These are phyloP conservation scores for Xylaria digitata DNA, from an alignment of 2,329 filamentous ascomycete species.

Conservation along the genomic window DNA sequence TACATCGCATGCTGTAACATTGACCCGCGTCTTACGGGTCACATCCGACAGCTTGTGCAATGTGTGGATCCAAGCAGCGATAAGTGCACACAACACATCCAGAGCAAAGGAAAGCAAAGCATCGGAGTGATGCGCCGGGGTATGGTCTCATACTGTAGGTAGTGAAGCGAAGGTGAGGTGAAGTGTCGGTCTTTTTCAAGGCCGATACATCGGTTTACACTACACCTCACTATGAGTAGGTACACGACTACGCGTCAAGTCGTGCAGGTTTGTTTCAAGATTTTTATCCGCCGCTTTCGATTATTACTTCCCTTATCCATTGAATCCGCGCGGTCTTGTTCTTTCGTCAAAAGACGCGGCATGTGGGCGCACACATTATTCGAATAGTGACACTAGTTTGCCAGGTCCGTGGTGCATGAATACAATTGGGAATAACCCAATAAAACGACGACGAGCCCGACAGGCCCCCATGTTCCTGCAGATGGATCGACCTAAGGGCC, in stretches of 20 bases:
- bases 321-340: conserved; percentile 4
- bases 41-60: conserved; percentile 20
- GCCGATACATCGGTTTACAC: neutral
- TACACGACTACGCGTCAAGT: conserved; percentile 1
- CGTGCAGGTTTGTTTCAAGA: conserved; percentile 10
- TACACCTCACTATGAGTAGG: too few species aligned
- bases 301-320: conserved; percentile 16
- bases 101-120: neutral
- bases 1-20: conserved; percentile 22
- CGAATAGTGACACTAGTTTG: neutral
- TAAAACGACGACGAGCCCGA: conserved; percentile 13
- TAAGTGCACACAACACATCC: neutral
- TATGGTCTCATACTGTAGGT: conserved; percentile 3
- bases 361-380: conserved; percentile 1
- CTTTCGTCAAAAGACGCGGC: conserved; percentile 15
- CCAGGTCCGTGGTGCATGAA: conserved; percentile 27
- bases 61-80: conserved; percentile 20
- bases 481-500: conserved; percentile 26
- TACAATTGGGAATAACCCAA: conserved; percentile 24
- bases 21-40: conserved; percentile 30
- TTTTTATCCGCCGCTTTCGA: neutral
- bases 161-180: too few species aligned
- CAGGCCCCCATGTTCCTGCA: conserved; percentile 31
- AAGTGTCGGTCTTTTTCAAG: neutral
- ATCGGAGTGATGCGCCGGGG: conserved; percentile 7